Conservation (phyloP, 1,284 basidiomycete species). For the Golubevia pallescens region DNA sequence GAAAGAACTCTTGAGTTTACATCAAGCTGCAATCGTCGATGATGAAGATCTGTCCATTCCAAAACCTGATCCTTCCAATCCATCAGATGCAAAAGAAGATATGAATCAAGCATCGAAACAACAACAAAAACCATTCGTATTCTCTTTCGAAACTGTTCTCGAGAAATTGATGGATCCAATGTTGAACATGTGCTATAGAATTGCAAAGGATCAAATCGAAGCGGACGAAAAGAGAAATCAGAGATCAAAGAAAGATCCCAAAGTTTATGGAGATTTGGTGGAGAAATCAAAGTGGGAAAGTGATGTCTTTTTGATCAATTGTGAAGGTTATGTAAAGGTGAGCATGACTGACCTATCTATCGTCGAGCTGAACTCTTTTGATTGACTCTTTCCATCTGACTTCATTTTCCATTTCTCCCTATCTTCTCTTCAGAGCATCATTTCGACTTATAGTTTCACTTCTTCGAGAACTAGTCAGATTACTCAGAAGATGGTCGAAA, state of each 20-base stretch:
- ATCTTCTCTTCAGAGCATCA: background rate
- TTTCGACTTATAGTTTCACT: conserved; percentile 1
- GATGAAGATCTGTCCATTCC: background rate
- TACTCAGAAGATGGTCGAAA: conserved; percentile 3
- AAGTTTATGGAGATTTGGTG: conserved; percentile 8
- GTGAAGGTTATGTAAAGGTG: conserved; percentile 22
- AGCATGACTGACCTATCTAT: background rate
- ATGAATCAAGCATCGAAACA: too few species aligned
- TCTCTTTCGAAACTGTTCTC: conserved; percentile 33
- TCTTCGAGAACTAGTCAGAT: conserved; percentile 16
- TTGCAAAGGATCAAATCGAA: conserved; percentile 13
- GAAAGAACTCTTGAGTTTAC: conserved; percentile 41
- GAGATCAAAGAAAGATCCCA: conserved; percentile 9
- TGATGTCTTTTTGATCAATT: conserved; percentile 29
- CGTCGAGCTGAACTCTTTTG: background rate
- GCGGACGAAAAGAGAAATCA: background rate
- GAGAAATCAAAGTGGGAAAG: conserved; percentile 24
- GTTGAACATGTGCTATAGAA: conserved; percentile 19
- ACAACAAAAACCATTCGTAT: background rate
- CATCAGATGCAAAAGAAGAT: background rate
- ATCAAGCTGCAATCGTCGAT: conserved; percentile 26
- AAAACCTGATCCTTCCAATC: background rate
- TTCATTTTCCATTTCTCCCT: background rate
- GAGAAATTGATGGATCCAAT: conserved; percentile 35
- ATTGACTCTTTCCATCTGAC: background rate